Percentiles rank a stretch among this genome's conserved stretches.
phyloP scores from a whole-genome alignment of 2,329 filamentous ascomycete genomes.

The Colletotrichum brevisporum region DNA sequence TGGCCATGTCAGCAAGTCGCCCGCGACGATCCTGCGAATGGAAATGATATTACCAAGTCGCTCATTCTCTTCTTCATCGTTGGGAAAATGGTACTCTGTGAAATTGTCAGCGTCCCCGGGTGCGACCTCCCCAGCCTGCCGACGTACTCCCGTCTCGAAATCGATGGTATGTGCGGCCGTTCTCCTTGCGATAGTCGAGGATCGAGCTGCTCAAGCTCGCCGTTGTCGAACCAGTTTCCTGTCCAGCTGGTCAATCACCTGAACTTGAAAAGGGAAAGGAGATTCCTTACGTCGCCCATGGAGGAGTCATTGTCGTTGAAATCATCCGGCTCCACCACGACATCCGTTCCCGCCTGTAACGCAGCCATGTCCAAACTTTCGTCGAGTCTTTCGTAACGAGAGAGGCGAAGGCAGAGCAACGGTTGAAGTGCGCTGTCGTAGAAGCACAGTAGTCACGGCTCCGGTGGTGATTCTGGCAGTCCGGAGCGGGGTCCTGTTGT shows the following conservation, averaged over 20 bases:
- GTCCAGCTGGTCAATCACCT: not conserved
- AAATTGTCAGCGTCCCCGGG: not conserved
- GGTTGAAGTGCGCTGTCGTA: not conserved
- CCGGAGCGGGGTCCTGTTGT: conserved; percentile 4
- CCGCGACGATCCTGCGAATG: not conserved
- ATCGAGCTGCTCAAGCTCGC: conserved; percentile 53
- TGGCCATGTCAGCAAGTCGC: not conserved
- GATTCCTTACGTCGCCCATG: conserved; percentile 19
- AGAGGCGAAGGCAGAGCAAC: too few species aligned
- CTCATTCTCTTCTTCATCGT: conserved; percentile 41
- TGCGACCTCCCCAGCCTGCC: not conserved
- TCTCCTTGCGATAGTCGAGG: conserved; percentile 38
- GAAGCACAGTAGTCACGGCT: not conserved
- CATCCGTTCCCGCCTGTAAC: conserved; percentile 1
- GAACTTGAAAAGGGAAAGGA: not conserved
- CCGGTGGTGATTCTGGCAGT: not conserved
- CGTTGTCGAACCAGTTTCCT: conserved; percentile 43
- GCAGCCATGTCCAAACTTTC: not conserved
- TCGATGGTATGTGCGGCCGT: conserved; percentile 42
- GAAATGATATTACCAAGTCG: conserved; percentile 26
- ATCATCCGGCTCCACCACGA: conserved; percentile 33
- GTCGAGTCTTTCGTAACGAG: too few species aligned
- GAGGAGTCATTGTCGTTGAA: conserved; percentile 39
- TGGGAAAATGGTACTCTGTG: conserved; percentile 41
- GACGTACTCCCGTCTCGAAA: conserved; percentile 43